Percentiles rank a stretch among this genome's conserved stretches.
phyloP scores from a whole-genome alignment of 108 stramenopile genomes.

The Cyclostephanos invisitatus region DNA sequence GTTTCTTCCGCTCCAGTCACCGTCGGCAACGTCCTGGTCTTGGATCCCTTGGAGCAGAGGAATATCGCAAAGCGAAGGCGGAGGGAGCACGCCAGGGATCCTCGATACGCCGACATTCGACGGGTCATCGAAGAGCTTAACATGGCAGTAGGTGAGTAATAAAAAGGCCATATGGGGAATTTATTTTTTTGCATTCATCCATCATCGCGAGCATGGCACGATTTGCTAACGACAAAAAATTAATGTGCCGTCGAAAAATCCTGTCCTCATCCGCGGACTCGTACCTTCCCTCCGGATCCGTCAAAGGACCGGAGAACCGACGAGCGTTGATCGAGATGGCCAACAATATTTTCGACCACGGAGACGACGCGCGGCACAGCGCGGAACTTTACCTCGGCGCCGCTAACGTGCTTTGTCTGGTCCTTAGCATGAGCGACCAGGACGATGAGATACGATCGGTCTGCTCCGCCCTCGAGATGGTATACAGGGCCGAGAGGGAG shows the following conservation, averaged over 20 bases:
- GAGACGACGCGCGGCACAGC: conserved; percentile 62
- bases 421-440: conserved; percentile 57
- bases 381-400: conserved; percentile 71
- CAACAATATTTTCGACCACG: conserved; percentile 70
- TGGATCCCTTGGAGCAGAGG: conserved; percentile 17
- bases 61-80: conserved; percentile 32
- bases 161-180: not conserved
- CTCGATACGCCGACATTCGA: conserved; percentile 15
- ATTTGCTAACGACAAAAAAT: not conserved
- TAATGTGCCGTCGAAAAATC: not conserved
- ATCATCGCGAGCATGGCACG: too few relatives aligned
- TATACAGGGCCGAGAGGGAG: conserved; percentile 61
- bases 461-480: conserved; percentile 77
- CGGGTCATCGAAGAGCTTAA: conserved; percentile 34
- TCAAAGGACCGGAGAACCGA: conserved; percentile 44
- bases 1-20: not conserved
- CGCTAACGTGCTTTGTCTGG: conserved; percentile 59
- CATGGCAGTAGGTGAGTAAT: conserved; percentile 21
- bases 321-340: conserved; percentile 62
- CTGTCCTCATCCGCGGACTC: not conserved
- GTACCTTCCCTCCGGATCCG: not conserved
- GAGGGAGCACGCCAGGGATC: conserved; percentile 33
- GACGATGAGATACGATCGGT: conserved; percentile 79
- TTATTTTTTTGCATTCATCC: not conserved
- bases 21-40: not conserved